phyloP scores from a whole-genome alignment of 768 basidiomycete species.

The Mycena haematopus region DNA sequence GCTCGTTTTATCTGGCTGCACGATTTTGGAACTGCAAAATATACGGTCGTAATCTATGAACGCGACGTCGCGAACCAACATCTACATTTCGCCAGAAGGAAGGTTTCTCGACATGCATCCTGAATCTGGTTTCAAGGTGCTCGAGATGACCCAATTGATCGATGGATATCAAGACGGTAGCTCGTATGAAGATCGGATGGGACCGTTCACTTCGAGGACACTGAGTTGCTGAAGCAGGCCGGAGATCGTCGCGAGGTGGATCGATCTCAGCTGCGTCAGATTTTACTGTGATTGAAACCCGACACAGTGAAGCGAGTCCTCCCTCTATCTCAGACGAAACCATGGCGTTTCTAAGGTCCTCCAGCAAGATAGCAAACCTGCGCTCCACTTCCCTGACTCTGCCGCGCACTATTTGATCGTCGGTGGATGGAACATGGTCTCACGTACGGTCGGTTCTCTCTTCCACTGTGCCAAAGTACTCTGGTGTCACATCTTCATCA shows the following conservation, averaged over 20 bases:
- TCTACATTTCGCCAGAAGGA: constrained; percentile 8
- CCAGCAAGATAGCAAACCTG: background rate
- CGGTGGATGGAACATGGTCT: constrained; percentile 11
- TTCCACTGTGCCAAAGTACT: background rate
- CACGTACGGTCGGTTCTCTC: constrained; percentile 2
- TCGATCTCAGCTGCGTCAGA: constrained; percentile 4
- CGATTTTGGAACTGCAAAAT: constrained; percentile 4
- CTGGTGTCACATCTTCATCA: constrained; percentile 5
- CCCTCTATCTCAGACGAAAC: constrained; percentile 2
- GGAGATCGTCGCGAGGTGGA: constrained; percentile 6
- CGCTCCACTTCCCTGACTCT: constrained; percentile 4
- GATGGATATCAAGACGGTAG: constrained; percentile 10
- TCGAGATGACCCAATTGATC: constrained; percentile 2
- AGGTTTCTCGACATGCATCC: constrained; percentile 7
- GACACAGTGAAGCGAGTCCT: constrained; percentile 1
- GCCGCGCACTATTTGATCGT: constrained; percentile 1
- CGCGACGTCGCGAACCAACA: constrained; percentile 6
- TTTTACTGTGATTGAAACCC: constrained; percentile 4
- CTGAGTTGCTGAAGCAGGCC: background rate
- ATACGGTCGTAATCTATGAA: constrained; percentile 7
- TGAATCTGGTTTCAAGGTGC: constrained; percentile 1
- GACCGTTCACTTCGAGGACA: constrained; percentile 3
- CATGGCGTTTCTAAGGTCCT: constrained; percentile 7
- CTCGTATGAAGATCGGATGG: constrained; percentile 11
- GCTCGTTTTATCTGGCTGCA: background rate